These are phyloP conservation scores for Aspergillus sclerotiicarbonarius DNA, from an alignment of 495 filamentous ascomycete genomes.

Conservation along the genomic window DNA sequence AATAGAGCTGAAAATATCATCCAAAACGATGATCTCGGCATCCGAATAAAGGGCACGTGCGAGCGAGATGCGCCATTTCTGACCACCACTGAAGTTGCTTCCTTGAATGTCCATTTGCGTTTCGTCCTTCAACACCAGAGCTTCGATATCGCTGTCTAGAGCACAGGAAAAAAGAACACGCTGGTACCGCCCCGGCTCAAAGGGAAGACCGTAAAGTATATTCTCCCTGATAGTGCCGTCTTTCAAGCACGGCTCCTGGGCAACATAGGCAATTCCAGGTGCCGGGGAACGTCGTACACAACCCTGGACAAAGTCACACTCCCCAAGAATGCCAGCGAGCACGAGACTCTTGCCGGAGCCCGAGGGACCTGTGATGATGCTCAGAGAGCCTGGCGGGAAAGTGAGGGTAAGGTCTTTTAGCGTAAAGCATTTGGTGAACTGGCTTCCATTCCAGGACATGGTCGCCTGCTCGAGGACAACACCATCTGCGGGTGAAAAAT, in stretches of 20 bases:
- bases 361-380: slow-evolving; percentile 46
- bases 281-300: slow-evolving; percentile 32
- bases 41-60: slow-evolving; percentile 70
- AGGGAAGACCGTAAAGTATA: slow-evolving; percentile 63
- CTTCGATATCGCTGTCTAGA: slow-evolving; percentile 64
- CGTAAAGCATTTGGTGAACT: not conserved
- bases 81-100: slow-evolving; percentile 71
- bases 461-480: slow-evolving; percentile 35
- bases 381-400: slow-evolving; percentile 65
- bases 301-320: slow-evolving; percentile 43
- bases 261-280: slow-evolving; percentile 57
- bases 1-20: slow-evolving; percentile 68
- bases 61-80: slow-evolving; percentile 70
- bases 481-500: slow-evolving; percentile 41
- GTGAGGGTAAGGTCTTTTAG: slow-evolving; percentile 57
- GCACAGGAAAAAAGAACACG: slow-evolving; percentile 62
- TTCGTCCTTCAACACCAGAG: slow-evolving; percentile 62
- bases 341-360: slow-evolving; percentile 59
- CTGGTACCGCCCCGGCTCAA: slow-evolving; percentile 55
- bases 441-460: slow-evolving; percentile 50
- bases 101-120: slow-evolving; percentile 72
- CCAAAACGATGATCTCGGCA: slow-evolving; percentile 66
- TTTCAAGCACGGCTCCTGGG: slow-evolving; percentile 74
- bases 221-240: slow-evolving; percentile 69
- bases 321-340: slow-evolving; percentile 53